phyloP scores from a whole-genome alignment of 2,329 filamentous ascomycete genomes.

The Microdochium paspali region DNA sequence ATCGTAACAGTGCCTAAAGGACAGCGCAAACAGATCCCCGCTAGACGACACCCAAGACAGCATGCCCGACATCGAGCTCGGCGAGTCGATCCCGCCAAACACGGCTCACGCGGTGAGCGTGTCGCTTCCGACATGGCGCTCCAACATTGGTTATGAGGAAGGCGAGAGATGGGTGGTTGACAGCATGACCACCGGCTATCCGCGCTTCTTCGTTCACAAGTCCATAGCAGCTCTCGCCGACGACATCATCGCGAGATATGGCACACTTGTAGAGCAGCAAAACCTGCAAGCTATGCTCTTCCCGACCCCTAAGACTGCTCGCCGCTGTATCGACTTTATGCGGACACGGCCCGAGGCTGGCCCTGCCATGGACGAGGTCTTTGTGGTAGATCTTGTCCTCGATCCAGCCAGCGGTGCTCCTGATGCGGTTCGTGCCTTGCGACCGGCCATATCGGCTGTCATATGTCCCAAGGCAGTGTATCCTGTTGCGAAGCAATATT shows the following conservation, averaged over 20 bases:
- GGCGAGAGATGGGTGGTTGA: slow-evolving; percentile 78
- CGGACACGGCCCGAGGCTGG: slow-evolving; percentile 9
- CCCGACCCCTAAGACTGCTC: slow-evolving; percentile 60
- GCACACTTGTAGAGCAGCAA: slow-evolving; percentile 44
- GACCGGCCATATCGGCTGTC: slow-evolving; percentile 58
- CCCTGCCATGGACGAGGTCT: slow-evolving; percentile 20
- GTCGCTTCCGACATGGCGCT: slow-evolving; percentile 84
- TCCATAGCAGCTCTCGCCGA: slow-evolving; percentile 65
- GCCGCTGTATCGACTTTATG: slow-evolving; percentile 68
- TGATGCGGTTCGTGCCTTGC: slow-evolving; percentile 41
- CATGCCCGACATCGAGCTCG: slow-evolving; percentile 43
- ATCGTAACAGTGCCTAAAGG: no score
- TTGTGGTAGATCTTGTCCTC: slow-evolving; percentile 54
- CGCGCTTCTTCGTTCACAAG: slow-evolving; percentile 89
- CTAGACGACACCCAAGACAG: neutral
- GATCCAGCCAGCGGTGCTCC: slow-evolving; percentile 43
- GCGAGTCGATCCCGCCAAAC: slow-evolving; percentile 67
- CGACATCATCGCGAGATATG: slow-evolving; percentile 57
- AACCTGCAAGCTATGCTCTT: slow-evolving; percentile 61
- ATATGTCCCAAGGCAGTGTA: slow-evolving; percentile 61
- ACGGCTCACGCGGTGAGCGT: slow-evolving; percentile 89
- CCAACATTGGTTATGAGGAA: slow-evolving; percentile 91
- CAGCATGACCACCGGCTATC: slow-evolving; percentile 85
- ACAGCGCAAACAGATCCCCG: no score
- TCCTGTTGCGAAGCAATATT: slow-evolving; percentile 79